Base-by-base conservation (phyloP, 1,284 basidiomycete genomes). In the Tilletiopsis washingtonensis region DNA sequence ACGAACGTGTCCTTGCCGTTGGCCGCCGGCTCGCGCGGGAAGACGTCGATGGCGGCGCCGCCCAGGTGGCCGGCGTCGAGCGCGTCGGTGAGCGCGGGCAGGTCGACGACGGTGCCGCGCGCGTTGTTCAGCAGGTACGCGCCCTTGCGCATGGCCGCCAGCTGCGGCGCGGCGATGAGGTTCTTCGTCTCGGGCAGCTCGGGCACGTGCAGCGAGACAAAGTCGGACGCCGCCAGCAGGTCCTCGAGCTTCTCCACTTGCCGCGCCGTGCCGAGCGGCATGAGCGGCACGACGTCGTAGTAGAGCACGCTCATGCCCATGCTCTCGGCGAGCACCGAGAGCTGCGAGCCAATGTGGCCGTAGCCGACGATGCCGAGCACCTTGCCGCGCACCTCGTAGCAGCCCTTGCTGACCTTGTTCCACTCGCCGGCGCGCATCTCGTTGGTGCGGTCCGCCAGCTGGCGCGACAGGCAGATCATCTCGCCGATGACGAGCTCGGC, bases 351-450 rank as follows among this genome's bases (percentile, higher is more conserved):
- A 64, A 99, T 99, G 77, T 99, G 94, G 40, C 94, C 94, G 76
- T 97, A 99, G 39, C 94, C 94, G 32, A 99, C 83, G 64, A 99
- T 98, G 54, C 94, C 94, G 42, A 99, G 81, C 1, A 90, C 93
- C 80, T 98, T 98, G 64, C 93, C 93, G 49, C 94, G 84, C 57
- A 98, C 78, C 76, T 99, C 94, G 88, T 89, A 98, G 78, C 94
- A 99, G 57, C 84, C 84, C 75, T 94, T 96, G 64, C 90, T 94
- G 67, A 96, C 86, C 78, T 99, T 99, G 81, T 99, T 98, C 94
- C 94, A 99, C 61, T 86, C 77, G 42, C 93, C 93, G 21, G 82
- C 78, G 51, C 84, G 83, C 78, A 99, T 82, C 77, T 99, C 94
- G 64, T 79, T 81, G 15, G 84, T 78, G 51, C 94, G 85, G 76